phyloP scores from a whole-genome alignment of 1,284 basidiomycete genomes.

The Puccinia triticina region DNA sequence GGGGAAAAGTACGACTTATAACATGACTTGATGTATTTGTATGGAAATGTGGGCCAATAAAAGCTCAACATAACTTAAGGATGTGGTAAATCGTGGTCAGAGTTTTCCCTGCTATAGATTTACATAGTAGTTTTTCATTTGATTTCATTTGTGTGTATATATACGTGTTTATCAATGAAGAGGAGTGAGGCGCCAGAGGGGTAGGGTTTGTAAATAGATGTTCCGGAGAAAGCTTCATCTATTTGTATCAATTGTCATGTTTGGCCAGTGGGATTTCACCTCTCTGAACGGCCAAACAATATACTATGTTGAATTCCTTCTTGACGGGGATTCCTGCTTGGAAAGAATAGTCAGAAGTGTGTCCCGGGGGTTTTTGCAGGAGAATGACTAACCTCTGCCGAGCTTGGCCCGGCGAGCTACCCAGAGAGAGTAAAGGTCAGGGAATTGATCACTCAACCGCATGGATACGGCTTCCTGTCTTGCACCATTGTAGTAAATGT shows the following conservation, averaged over 20 bases:
- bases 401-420: background rate
- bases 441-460: background rate
- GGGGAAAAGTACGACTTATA: background rate
- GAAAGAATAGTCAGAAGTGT: background rate
- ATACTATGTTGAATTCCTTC: background rate
- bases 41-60: background rate
- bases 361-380: background rate
- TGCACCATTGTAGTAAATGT: slow-evolving; percentile 2
- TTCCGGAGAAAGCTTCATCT: background rate
- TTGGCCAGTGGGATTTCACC: background rate
- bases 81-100: background rate
- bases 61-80: background rate
- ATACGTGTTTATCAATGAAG: background rate
- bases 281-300: background rate
- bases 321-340: background rate
- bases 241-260: background rate
- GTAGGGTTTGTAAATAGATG: background rate
- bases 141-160: background rate
- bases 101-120: background rate
- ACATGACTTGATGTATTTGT: background rate
- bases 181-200: background rate
- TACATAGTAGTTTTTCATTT: background rate
- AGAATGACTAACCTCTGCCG: slow-evolving; percentile 12
- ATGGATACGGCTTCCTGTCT: background rate
- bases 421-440: slow-evolving; percentile 1